phyloP scores from a whole-genome alignment of 1,139 yeast genomes.

The Hanseniaspora gamundiae region DNA sequence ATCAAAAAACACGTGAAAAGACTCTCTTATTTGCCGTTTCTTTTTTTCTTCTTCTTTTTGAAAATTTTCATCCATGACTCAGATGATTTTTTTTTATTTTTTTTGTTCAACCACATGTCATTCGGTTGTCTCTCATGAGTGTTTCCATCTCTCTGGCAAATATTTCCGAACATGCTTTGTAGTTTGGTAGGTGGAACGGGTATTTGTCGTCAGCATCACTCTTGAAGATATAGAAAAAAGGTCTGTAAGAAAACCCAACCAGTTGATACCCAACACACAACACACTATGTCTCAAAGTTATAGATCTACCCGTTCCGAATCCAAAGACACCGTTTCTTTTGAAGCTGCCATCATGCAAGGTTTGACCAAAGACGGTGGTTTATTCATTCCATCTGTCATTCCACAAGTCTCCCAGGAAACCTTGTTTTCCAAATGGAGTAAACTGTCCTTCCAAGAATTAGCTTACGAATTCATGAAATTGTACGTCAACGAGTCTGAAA shows the following conservation, averaged over 20 bases:
- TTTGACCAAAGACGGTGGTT: conserved; percentile 91
- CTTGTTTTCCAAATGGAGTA: conserved; percentile 50
- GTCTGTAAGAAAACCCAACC: not conserved
- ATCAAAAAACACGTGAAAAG: no score
- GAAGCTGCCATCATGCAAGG: conserved; percentile 93
- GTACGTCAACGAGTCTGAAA: conserved; percentile 59
- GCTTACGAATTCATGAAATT: conserved; percentile 79
- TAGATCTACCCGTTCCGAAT: conserved; percentile 75
- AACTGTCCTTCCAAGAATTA: conserved; percentile 66
- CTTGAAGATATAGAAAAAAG: not conserved
- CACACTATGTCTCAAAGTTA: conserved; percentile 38
- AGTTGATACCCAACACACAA: not conserved
- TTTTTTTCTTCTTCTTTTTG: no score
- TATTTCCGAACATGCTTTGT: no score
- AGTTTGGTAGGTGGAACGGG: no score
- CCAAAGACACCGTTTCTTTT: conserved; percentile 48
- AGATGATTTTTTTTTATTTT: no score
- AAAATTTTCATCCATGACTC: no score
- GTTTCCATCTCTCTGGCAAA: no score
- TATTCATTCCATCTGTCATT: conserved; percentile 75
- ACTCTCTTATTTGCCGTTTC: no score
- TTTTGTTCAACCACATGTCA: no score
- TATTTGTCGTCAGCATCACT: no score
- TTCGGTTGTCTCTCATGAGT: no score
- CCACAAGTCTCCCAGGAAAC: conserved; percentile 56